Evolutionary conservation across 2,329 filamentous ascomycete species (phyloP), one percentile per base, ranked within the genome.

Genomic region (Neurospora crassa): DNA sequence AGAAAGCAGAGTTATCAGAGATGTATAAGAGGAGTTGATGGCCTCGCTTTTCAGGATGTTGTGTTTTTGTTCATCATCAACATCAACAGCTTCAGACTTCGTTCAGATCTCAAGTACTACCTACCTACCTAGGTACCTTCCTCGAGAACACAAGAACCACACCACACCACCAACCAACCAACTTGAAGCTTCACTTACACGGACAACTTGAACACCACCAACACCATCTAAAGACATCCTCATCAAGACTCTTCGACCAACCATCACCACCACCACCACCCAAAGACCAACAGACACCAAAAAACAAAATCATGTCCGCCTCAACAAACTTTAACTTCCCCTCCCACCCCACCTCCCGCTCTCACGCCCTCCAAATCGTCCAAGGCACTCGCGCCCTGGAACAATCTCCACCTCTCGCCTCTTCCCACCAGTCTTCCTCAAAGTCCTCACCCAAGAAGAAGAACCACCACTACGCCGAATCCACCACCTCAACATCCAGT

Each of bases 401-500:
- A 37, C 70, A 71, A 67, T 70, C 69, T 67, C 16, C 34, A 37
- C 34, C 5, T 43, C 40, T 59, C 68, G 41, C 16, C 69, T n/a
- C n/a, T n/a, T n/a, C 29, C 29, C 29, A 29, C n/a, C n/a, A 29
- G 29, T 29, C 29, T 29, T 45, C 68, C 47, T 70, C 37, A 24
- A 59, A 68, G 7, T 37, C 59, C 10, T 70, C 34, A 67, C 68
- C 20, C n/a, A 71, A 74, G n/a, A n/a, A n/a, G n/a, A 70, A 67
- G 11, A 68, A 68, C 34, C 34, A 37, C 6, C 6, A 37, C 37
- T 76, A 77, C 74, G 72, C 71, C 7, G 74, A 76, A 47, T 80
- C 78, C 34, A 53, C 77, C 67, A 71, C 74, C 40, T 74, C 63
- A 63, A 67, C 71, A 47, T 75, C 74, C 43, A 75, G 72, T 73